Base-by-base conservation (phyloP, 495 filamentous ascomycete species). In the Astrocystis sublimbata region DNA sequence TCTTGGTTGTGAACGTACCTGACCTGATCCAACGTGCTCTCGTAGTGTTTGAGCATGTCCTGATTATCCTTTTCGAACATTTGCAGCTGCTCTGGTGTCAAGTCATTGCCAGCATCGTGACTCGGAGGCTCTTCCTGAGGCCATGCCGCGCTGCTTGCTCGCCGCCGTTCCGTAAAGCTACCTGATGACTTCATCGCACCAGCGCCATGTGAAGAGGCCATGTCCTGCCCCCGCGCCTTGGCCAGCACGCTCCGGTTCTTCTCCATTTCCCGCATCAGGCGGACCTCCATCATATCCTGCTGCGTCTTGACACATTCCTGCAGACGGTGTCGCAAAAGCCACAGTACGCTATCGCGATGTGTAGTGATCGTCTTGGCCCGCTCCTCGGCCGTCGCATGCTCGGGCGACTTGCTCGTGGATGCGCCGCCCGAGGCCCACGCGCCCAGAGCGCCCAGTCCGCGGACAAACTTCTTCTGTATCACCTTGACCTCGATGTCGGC, bases 21-120 rank as follows among this genome's bases (percentile, higher is more conserved):
- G 61, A 98, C 91, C 83, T 97, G 93, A 69, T 93, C 88, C 71
- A 97, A 78, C 0, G 89, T 91, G 74, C 89, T 90, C 73, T 97
- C 90, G 73, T 93, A 96, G 74, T 96, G 90, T 74, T 86, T 89
- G 53, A 98, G 76, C 89, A 98, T 92, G 57, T 89, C 84, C 70
- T 92, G 87, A 72, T 99, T 98, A 73, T 97, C 93, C 74, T 90
- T 85, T 40, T 91, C 93, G 76, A 99, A 97, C 65, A 97, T 81
- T 73, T 97, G 93, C 56, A 92, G 73, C 73, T 98, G 93, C 64
- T 96, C 92, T 49, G 85, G 83, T 19, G 85, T 89, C 62, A 98
- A 76, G 61, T 89, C 81, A 31, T 83, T 75, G 61, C 88, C 81
- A 21, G 83, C 84, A 15, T 56, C 31, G 1, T 46, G 19, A 12